A percentile compares a stretch with the other conserved stretches of the same genome.
These are phyloP conservation scores for Aspergillus heteromorphus DNA, from an alignment of 495 filamentous ascomycete genomes.

Conservation along the genomic window DNA sequence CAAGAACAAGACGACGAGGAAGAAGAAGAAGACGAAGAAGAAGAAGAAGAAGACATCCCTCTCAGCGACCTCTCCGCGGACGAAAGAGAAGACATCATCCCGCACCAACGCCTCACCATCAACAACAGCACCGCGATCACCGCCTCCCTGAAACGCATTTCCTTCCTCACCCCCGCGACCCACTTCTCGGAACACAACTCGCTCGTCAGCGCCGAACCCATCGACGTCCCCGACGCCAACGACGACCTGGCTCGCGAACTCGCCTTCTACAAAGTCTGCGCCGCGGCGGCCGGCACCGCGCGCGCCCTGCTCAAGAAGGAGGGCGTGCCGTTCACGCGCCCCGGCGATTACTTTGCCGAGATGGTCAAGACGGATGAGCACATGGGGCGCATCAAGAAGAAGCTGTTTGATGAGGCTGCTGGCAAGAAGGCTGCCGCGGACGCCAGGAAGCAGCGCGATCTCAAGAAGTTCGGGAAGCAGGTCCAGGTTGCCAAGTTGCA, in stretches of 20 bases:
- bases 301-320: slow-evolving; percentile 72
- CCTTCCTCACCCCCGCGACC: slow-evolving; percentile 51
- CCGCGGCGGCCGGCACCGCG: slow-evolving; percentile 67
- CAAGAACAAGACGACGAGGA: slow-evolving; percentile 33
- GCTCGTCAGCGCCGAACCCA: slow-evolving; percentile 47
- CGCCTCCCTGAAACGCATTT: slow-evolving; percentile 71
- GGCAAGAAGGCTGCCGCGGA: slow-evolving; percentile 87
- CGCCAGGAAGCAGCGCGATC: slow-evolving; percentile 83
- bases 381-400: slow-evolving; percentile 92
- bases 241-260: slow-evolving; percentile 88
- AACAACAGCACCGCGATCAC: slow-evolving; percentile 89
- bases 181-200: slow-evolving; percentile 64
- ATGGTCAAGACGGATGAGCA: slow-evolving; percentile 98
- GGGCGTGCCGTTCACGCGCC: slow-evolving; percentile 77
- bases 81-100: slow-evolving; percentile 78
- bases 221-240: slow-evolving; percentile 62
- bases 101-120: slow-evolving; percentile 90
- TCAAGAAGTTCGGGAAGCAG: slow-evolving; percentile 99
- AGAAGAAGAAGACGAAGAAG: slow-evolving; percentile 41
- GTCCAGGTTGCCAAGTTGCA: slow-evolving; percentile 95
- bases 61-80: slow-evolving; percentile 78
- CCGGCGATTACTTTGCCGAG: slow-evolving; percentile 94
- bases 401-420: slow-evolving; percentile 87
- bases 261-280: slow-evolving; percentile 88
- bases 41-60: slow-evolving; percentile 62